phyloP scores from a whole-genome alignment of 2,329 filamentous ascomycete species.

The Ascochyta koolunga region DNA sequence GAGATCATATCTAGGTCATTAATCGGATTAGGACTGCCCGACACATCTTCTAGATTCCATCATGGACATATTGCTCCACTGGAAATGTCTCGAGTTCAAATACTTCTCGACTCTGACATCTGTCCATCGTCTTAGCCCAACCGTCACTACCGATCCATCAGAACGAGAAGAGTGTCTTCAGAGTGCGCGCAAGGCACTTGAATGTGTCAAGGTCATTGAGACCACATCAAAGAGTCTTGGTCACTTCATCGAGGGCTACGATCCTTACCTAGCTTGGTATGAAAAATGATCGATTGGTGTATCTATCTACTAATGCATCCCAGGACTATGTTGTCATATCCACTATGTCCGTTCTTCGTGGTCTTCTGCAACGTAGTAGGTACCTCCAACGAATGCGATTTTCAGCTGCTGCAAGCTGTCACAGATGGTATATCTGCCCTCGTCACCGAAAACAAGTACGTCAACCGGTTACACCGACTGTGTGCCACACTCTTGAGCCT shows the following conservation, averaged over 20 bases:
- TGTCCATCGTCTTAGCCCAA: constrained; percentile 40
- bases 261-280: constrained; percentile 40
- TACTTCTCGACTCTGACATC: constrained; percentile 42
- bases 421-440: constrained; percentile 36
- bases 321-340: constrained; percentile 45
- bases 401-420: constrained; percentile 39
- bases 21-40: constrained; percentile 25
- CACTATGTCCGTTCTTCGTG: constrained; percentile 44
- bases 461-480: constrained; percentile 35
- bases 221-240: constrained; percentile 28
- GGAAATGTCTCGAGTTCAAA: constrained; percentile 42
- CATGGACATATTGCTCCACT: constrained; percentile 35
- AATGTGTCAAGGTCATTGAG: constrained; percentile 35
- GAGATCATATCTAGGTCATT: background rate
- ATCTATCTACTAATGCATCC: constrained; percentile 8
- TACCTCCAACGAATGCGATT: constrained; percentile 39
- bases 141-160: constrained; percentile 31
- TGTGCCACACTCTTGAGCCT: constrained; percentile 38
- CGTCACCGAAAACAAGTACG: constrained; percentile 39
- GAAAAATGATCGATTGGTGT: background rate
- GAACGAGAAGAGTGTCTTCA: constrained; percentile 42
- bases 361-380: constrained; percentile 48
- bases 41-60: constrained; percentile 24
- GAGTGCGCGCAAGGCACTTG: constrained; percentile 40
- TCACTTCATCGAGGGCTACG: constrained; percentile 40